Evolutionary conservation across 1,284 basidiomycete genomes (phyloP), one percentile per base, ranked within the genome.

Genomic region (Apiotrichum sp.): DNA sequence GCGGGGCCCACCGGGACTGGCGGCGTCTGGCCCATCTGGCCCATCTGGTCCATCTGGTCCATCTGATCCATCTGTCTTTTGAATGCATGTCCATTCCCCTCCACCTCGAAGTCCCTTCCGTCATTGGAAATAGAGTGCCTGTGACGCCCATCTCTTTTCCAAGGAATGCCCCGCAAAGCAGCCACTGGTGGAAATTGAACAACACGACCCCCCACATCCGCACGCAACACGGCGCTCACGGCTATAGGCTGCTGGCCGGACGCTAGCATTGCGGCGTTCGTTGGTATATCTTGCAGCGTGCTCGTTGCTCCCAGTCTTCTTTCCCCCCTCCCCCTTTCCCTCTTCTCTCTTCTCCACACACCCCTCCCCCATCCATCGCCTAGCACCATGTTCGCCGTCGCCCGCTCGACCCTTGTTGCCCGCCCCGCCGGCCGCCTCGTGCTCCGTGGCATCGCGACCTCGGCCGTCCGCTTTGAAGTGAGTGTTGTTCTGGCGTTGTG

Each of bases 371-470:
- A 16, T 39, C n/a, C 47, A 44, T 22, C 22, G 22, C 22, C 22
- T 22, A 22, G 40, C 51, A 52, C 8, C 10, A 58, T 61, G 55
- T 47, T 53, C 50, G 50, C 47, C 52, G 44, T 58, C 36, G 63
- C 56, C 55, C 50, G 61, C n/a, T 16, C 39, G 16, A 34, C 39
- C 43, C 36, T 53, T 42, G 47, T 31, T 10, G 35, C 51, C 59
- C n/a, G 36, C 48, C 31, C 47, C 9, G 32, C 48, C 2, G 57
- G 46, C 55, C 57, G 56, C 47, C 56, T 59, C 49, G 49, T 57
- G 8, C 49, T 59, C 32, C 56, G 65, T 38, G 60, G 62, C 11
- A 57, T 66, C 16, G 59, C 62, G 38, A 59, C 60, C 34, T 47
- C 58, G 5, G 44, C 52, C 35, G 47, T 48, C 16, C 47, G 10